A percentile compares a stretch with the other conserved stretches of the same genome.
These are phyloP conservation scores for Stenocarpella maydis DNA, from an alignment of 2,329 filamentous ascomycete genomes.

Conservation along the genomic window DNA sequence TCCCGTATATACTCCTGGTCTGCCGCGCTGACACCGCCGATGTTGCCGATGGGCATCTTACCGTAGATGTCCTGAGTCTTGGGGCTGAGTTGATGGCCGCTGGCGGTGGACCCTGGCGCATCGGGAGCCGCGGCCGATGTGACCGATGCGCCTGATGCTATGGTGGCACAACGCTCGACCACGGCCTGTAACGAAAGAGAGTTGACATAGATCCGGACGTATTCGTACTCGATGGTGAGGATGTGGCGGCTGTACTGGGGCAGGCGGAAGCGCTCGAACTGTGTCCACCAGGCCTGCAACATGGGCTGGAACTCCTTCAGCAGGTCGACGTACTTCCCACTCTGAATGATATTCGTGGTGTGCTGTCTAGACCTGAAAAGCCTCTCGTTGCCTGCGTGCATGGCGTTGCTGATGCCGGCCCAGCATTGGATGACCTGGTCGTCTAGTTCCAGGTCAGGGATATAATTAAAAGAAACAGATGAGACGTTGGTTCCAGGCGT, in stretches of 20 bases:
- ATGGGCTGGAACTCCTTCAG: constrained; percentile 84
- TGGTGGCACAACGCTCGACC: constrained; percentile 87
- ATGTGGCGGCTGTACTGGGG: constrained; percentile 76
- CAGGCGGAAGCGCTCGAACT: constrained; percentile 80
- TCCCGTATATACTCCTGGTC: constrained; percentile 79
- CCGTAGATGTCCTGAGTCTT: constrained; percentile 72
- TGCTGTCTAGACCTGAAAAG: constrained; percentile 88
- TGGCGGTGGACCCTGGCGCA: constrained; percentile 42
- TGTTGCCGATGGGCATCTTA: constrained; percentile 68
- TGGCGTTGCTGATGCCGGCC: constrained; percentile 91
- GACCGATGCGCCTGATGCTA: constrained; percentile 59
- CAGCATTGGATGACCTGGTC: constrained; percentile 85
- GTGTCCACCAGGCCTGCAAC: constrained; percentile 78
- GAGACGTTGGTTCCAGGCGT: constrained; percentile 68
- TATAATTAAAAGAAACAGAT: constrained; percentile 69
- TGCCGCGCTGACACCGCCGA: constrained; percentile 69
- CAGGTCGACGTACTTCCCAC: constrained; percentile 81
- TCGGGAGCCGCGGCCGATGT: constrained; percentile 45
- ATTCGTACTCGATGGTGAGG: constrained; percentile 93
- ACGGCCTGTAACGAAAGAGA: constrained; percentile 94
- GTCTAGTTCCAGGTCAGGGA: constrained; percentile 71
- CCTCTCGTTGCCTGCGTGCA: constrained; percentile 89
- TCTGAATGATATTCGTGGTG: constrained; percentile 88
- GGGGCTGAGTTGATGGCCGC: constrained; percentile 59
- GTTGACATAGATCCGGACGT: constrained; percentile 93